Evolutionary conservation across 805 yeast species (phyloP), one percentile per base, ranked within the genome.

Genomic region (Cyberlindnera suaveolens): DNA sequence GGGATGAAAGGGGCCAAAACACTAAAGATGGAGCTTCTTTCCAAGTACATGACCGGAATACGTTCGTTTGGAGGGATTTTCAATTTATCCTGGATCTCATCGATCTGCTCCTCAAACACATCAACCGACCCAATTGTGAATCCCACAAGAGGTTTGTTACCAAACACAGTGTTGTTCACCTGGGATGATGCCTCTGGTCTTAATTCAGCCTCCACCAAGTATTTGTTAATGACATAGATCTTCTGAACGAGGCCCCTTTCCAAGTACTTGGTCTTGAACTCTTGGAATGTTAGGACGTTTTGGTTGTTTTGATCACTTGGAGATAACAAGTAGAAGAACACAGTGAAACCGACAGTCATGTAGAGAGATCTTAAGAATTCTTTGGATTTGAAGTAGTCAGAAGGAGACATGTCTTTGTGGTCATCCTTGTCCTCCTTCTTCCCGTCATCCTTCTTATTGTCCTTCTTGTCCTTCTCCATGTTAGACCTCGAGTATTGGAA

Each of bases 51-150:
- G 26, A 90, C 82, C 5, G 96, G 96, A 41, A 89, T 70, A 50
- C 95, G 72, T 56, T 82, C 86, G 11, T 72, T 74, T 23, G 78
- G 65, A 0, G 90, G 80, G 43, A 87, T 80, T 14, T 78, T 75
- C 49, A 84, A 70, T 39, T 72, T 72, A 52, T 83, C 84, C 64
- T 89, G 96, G 11, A 82, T 73, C 36, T 71, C 72, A 45, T 78
- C 82, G 71, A 90, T 70, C 54, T 86, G 89, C 42, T 85, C 86
- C 65, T 90, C 97, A 57, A 90, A 86, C 18, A 78, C 71, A 50
- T 85, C 90, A 6, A 88, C 80, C 0, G 96, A 85, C 4, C 97
- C 96, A 55, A 90, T 87, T 13, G 95, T 83, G 67, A 90, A 90
- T 3, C 74, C 72, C 8, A 82, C 84, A 9, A 74, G 65, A 6